Evolutionary conservation across 1,284 basidiomycete genomes (phyloP).

Genomic region (Blastosporella zonata): DNA sequence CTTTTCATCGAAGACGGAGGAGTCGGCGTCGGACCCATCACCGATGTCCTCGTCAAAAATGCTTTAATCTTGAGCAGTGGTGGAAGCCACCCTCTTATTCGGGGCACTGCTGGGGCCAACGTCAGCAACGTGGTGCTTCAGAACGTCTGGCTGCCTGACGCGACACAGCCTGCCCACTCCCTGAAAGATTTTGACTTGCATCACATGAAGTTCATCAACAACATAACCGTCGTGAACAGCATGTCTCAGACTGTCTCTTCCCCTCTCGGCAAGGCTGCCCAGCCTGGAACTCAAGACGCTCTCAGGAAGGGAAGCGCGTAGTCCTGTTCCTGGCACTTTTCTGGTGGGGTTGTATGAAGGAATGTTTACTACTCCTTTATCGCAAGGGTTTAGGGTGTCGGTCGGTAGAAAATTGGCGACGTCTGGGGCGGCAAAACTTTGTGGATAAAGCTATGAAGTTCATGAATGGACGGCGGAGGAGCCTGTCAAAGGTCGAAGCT

Average conservation of each 20-base stretch:
- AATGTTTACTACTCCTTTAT: not conserved
- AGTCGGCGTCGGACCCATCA: slow-evolving; percentile 18
- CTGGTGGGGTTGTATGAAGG: not conserved
- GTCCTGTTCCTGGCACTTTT: not conserved
- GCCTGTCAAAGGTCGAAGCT: too few species aligned
- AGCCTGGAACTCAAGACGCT: not conserved
- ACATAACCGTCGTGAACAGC: slow-evolving; percentile 12
- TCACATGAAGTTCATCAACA: slow-evolving; percentile 7
- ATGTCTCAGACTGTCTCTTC: not conserved
- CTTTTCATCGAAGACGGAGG: slow-evolving; percentile 18
- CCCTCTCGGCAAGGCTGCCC: not conserved
- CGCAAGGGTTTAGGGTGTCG: too few species aligned
- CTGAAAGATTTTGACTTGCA: slow-evolving; percentile 11
- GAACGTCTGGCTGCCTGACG: slow-evolving; percentile 13
- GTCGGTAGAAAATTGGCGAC: too few species aligned
- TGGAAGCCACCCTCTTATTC: slow-evolving; percentile 14
- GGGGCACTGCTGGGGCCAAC: slow-evolving; percentile 12
- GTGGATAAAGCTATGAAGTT: not conserved
- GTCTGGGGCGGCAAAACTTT: too few species aligned
- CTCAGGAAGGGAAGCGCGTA: not conserved
- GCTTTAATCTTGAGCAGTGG: slow-evolving; percentile 12
- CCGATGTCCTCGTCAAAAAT: slow-evolving; percentile 15
- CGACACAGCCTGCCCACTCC: slow-evolving; percentile 7
- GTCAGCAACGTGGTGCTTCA: slow-evolving; percentile 16
- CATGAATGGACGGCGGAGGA: not conserved